Percentiles rank a stretch among this genome's conserved stretches.
Conservation (phyloP, 306 rosid genomes). For the Trichosanthes truncata region DNA sequence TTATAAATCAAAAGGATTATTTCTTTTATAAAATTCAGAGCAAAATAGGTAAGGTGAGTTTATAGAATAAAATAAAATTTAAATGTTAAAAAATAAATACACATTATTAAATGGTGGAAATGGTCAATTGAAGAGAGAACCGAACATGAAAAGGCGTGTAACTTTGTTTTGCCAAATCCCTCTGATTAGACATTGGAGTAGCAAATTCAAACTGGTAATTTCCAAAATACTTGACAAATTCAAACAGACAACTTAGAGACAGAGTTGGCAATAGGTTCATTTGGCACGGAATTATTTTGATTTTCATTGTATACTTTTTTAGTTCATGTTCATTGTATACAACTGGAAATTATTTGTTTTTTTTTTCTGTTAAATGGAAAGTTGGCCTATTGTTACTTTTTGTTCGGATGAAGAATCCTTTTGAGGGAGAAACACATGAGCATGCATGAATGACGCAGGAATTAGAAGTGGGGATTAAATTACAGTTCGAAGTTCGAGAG, state of each 20-base stretch:
- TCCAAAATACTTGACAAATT: not conserved
- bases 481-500: no score
- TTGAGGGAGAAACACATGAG: no score
- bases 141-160: not conserved
- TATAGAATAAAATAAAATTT: no score
- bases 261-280: not conserved
- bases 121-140: not conserved
- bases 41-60: no score
- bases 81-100: no score
- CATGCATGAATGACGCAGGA: no score
- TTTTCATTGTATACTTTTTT: not conserved
- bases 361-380: not conserved
- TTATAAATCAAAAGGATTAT: no score
- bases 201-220: not conserved
- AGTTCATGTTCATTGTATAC: not conserved
- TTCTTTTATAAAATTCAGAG: no score
- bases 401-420: no score
- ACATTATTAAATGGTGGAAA: no score
- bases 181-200: not conserved
- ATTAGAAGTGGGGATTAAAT: no score
- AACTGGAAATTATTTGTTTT: not conserved
- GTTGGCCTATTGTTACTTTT: not conserved
- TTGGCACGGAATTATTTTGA: not conserved
- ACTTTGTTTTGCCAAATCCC: not conserved
- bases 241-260: not conserved